Base-by-base conservation (phyloP, 768 basidiomycete genomes). In the Boletus rubropictus region DNA sequence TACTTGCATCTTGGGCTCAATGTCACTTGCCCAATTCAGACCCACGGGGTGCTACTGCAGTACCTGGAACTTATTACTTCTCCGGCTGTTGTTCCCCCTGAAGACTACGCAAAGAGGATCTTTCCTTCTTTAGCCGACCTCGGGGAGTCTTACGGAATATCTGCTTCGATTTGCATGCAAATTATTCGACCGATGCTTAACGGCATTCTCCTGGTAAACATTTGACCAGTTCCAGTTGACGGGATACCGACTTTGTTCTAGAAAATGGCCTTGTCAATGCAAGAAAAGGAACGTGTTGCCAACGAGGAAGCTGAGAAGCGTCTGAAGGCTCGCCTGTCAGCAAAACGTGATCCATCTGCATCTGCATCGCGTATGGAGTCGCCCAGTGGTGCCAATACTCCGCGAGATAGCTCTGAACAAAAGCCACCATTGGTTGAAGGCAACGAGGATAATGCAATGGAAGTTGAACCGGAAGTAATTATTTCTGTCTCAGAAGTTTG, bases 141-240 rank as follows among this genome's bases (percentile, higher is more conserved):
- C 8, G 82, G 82, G 43, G 72, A 77, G 42, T 73, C 75, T 32
- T 98, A 86, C 65, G 88, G 86, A 7, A 80, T 99, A 37, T 81
- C 83, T 49, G 81, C 87, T 31, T 80, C 88, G 11, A 84, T 96
- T 46, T 90, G 92, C 44, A 96, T 98, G 89, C 91, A 94, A 61
- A 85, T 98, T 48, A 78, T 90, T 32, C 81, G 96, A 14, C 93
- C 95, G 12, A 82, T 86, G 44, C 71, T 89, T 36, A 80, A 87
- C 52, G 69, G 70, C 8, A 68, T 74, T 24, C 68, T 89, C 38
- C 66, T 87, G 57, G 85, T 85, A 61, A 47, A 76, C 69, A 1
- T 38, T 35, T 11, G 4, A 28, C 25, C 2, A 7, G 10, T 29
- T 33, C 7, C 52, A 25, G 10, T 54, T 24, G 18, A 28, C 20